Conservation (phyloP, 2,329 filamentous ascomycete genomes). For the Epicoccum sorghinum region DNA sequence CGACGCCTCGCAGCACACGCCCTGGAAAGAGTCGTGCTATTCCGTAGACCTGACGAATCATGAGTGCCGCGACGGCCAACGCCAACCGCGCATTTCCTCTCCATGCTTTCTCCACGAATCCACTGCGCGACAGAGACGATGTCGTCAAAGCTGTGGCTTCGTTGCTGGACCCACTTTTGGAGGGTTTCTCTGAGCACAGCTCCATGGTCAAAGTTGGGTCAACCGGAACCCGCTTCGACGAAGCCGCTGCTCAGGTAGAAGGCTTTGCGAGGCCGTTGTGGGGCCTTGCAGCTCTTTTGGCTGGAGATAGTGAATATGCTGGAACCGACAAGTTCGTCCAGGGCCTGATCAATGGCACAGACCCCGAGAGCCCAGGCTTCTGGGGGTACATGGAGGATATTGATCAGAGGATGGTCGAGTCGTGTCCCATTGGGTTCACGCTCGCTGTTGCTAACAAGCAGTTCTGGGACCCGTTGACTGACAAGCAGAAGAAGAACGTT, state of each 20-base stretch:
- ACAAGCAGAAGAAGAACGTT: constrained; percentile 68
- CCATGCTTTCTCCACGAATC: constrained; percentile 53
- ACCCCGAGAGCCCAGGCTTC: constrained; percentile 72
- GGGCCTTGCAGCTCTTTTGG: constrained; percentile 74
- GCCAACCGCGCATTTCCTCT: constrained; percentile 51
- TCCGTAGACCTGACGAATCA: constrained; percentile 4
- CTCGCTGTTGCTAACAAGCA: constrained; percentile 69
- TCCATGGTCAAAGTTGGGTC: constrained; percentile 71
- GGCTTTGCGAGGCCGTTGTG: constrained; percentile 77
- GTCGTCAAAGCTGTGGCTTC: constrained; percentile 51
- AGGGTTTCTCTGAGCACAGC: constrained; percentile 72
- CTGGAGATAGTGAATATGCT: constrained; percentile 69
- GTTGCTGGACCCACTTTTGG: constrained; percentile 72
- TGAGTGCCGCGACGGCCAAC: constrained; percentile 19
- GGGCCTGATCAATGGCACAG: constrained; percentile 72
- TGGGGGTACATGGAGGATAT: constrained; percentile 79
- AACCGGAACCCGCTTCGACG: constrained; percentile 78
- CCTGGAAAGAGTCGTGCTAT: background rate
- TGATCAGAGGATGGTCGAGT: constrained; percentile 85
- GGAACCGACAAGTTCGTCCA: constrained; percentile 71
- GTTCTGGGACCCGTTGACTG: constrained; percentile 71
- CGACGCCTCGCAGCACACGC: constrained; percentile 6
- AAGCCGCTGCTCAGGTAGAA: constrained; percentile 77
- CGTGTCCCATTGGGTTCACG: constrained; percentile 78
- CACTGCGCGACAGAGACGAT: constrained; percentile 49